Percentiles rank a stretch among this genome's conserved stretches.
Evolutionary conservation across 2,329 filamentous ascomycete species (phyloP).

Genomic region (Verticillium alfalfae): DNA sequence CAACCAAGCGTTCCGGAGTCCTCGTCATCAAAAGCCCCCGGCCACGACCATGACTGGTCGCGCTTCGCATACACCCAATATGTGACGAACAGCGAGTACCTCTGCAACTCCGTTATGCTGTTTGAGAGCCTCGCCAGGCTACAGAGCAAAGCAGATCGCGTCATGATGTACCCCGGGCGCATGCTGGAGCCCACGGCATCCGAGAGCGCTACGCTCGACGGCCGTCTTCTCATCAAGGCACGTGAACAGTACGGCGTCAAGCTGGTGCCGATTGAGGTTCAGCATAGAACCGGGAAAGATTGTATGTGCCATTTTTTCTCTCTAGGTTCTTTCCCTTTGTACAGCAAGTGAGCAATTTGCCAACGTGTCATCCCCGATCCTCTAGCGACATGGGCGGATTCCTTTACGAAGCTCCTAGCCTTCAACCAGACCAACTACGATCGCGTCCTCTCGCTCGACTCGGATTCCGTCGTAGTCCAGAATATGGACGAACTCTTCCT

Average conservation of each 20-base stretch:
- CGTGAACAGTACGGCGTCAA: constrained; percentile 38
- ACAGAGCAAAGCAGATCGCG: constrained; percentile 34
- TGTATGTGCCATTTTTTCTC: constrained; percentile 19
- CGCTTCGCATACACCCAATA: constrained; percentile 43
- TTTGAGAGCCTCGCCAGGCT: constrained; percentile 37
- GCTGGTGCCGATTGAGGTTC: constrained; percentile 33
- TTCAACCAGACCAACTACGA: constrained; percentile 58
- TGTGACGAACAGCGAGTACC: constrained; percentile 38
- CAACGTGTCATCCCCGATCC: not conserved
- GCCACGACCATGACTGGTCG: constrained; percentile 27
- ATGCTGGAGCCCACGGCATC: constrained; percentile 26
- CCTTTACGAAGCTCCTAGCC: constrained; percentile 62
- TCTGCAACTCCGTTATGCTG: constrained; percentile 46
- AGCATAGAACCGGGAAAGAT: constrained; percentile 26
- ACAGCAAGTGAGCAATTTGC: not conserved
- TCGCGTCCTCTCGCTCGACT: constrained; percentile 45
- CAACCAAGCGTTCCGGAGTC: not conserved
- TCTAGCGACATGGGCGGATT: constrained; percentile 51
- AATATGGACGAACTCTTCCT: constrained; percentile 66
- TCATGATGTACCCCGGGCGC: constrained; percentile 38
- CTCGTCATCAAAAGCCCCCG: not conserved
- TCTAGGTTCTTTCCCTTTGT: not conserved
- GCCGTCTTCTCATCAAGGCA: constrained; percentile 31
- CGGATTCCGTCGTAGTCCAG: constrained; percentile 55
- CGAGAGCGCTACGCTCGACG: constrained; percentile 19